Base-by-base conservation (phyloP, 495 filamentous ascomycete species). In the Trichocladium antarcticum region DNA sequence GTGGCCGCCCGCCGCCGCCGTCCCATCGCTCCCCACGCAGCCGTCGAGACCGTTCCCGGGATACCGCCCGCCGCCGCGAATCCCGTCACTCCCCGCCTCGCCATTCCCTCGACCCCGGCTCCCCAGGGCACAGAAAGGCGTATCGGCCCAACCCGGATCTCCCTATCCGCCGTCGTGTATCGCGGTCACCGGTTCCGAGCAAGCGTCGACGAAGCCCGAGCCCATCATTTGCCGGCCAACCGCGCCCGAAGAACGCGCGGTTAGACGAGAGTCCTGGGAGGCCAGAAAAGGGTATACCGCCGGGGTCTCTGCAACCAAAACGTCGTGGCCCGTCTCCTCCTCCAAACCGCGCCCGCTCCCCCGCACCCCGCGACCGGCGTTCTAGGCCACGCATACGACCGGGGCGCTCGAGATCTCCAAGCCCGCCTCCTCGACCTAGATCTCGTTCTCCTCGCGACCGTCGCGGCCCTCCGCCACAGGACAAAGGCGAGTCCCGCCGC, bases 151-250 rank as follows among this genome's bases (percentile, higher is more conserved):
- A 24, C 22, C 45, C 37, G 3, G 49, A 24, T 7, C 42, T 36
- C 24, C 49, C 20, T 28, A 37, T 37, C 11, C 47, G 49, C 11
- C 64, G 63, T 17, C 45, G 50, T 50, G 57, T 51, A 42, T 60
- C 57, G 5, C 60, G 63, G 21, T 63, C 64, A 14, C 64, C 68
- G 8, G 57, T 50, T 27, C 59, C 65, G 43, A 51, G 49, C 42
- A 70, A 70, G 58, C 67, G 70, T 27, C 65, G 57, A 19, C 68
- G 67, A 21, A 69, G 59, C 54, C 62, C 57, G 15, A 67, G 60
- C 42, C 58, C 62, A 15, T 61, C 66, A 5, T 49, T 56, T 37
- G 42, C 44, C 42, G 56, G 54, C 17, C 21, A 43, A 22, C 53
- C 56, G 37, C 61, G 61, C 24, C 54, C 61, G 9, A 71, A 67